Evolutionary conservation across 352 stramenopile species (phyloP).

Genomic region (Blastocystis sp.): DNA sequence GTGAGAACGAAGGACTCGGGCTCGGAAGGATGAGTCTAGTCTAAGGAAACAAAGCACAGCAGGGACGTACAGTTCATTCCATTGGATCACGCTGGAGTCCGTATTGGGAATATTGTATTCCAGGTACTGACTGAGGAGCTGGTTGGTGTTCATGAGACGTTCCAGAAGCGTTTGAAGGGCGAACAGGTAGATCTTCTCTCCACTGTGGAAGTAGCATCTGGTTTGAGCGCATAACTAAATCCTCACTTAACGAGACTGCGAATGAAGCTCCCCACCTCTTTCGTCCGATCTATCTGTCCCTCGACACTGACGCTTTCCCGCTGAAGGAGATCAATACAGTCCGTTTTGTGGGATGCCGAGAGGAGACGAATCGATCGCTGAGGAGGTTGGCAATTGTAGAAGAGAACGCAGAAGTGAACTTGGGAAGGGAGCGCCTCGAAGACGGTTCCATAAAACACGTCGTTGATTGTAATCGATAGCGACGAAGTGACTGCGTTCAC

Average conservation of each 20-base stretch:
- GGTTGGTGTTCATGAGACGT: not conserved
- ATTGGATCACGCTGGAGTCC: not conserved
- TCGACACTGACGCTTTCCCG: not conserved
- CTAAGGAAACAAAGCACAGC: not conserved
- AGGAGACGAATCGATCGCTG: not conserved
- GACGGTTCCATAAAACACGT: conserved; percentile 8
- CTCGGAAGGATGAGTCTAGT: not conserved
- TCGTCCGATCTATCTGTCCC: not conserved
- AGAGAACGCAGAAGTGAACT: conserved; percentile 1
- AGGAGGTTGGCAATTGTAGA: conserved; percentile 47
- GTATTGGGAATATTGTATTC: not conserved
- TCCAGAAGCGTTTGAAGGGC: conserved; percentile 31
- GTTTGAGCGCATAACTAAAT: not conserved
- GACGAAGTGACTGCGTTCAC: not conserved
- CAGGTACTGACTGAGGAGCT: not conserved
- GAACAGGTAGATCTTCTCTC: conserved; percentile 1
- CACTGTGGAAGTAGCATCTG: conserved; percentile 33
- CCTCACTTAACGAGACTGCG: not conserved
- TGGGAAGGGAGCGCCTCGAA: not conserved
- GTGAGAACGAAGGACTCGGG: not conserved
- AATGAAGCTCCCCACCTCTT: not conserved
- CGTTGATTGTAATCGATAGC: not conserved
- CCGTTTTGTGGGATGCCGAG: not conserved
- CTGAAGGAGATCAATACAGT: not conserved
- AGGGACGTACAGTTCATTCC: not conserved